Evolutionary conservation across 2,329 filamentous ascomycete species (phyloP).

Genomic region (Ilyonectria sp.): DNA sequence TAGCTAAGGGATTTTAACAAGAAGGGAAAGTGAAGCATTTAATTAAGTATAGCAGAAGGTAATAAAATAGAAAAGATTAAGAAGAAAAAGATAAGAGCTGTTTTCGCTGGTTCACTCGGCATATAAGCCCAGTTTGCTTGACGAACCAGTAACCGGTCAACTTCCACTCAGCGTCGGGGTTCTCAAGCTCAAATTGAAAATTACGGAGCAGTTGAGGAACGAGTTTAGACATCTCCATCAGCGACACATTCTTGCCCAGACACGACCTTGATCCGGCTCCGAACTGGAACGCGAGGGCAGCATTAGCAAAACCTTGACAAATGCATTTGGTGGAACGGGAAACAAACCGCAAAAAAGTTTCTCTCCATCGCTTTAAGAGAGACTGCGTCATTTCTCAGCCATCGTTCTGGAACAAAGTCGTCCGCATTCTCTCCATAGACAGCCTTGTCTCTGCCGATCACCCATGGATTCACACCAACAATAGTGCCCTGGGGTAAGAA

Average conservation of each 20-base stretch:
- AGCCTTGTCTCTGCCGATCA: slow-evolving; percentile 45
- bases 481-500: slow-evolving; percentile 36
- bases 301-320: not conserved
- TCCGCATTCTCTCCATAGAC: slow-evolving; percentile 51
- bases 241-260: not conserved
- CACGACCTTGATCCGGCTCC: not conserved
- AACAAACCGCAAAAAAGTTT: not conserved
- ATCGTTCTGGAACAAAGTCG: slow-evolving; percentile 55
- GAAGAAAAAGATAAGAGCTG: no score
- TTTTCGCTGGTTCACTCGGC: no score
- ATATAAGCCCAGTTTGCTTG: not conserved
- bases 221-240: not conserved
- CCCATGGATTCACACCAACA: slow-evolving; percentile 53
- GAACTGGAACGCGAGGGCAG: not conserved
- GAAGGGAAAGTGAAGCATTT: no score
- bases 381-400: slow-evolving; percentile 43
- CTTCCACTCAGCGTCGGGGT: not conserved
- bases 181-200: not conserved
- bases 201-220: not conserved
- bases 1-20: no score
- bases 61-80: no score
- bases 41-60: no score
- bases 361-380: not conserved
- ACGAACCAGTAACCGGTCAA: not conserved
- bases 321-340: no score